phyloP scores from a whole-genome alignment of 257 asterid species.

The Primulina tabacum region DNA sequence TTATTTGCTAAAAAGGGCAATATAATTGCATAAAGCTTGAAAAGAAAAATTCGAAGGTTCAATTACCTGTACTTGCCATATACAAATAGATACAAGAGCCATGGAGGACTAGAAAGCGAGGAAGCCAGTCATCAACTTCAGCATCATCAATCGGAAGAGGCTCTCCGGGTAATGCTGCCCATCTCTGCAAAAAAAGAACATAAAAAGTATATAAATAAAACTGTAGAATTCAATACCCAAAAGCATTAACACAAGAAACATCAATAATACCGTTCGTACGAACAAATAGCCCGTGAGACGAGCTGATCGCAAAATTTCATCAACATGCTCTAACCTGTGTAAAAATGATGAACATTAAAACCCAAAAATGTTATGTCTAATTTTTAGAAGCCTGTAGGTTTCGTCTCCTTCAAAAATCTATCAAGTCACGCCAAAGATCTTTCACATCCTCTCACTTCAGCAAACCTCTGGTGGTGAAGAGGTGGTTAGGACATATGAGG shows the following conservation, averaged over 20 bases:
- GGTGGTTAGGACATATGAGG: too few species aligned
- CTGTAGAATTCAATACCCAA: constrained; percentile 9
- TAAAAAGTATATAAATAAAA: constrained; percentile 20
- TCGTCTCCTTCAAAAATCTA: too few species aligned
- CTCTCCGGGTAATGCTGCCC: constrained; percentile 96
- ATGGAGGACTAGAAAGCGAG: constrained; percentile 86
- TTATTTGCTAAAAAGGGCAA: background rate
- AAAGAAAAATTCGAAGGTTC: constrained; percentile 1
- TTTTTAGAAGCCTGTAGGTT: too few species aligned
- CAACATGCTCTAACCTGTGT: constrained; percentile 80
- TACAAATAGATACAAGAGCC: constrained; percentile 70
- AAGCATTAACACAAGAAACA: constrained; percentile 11
- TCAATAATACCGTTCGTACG: constrained; percentile 58
- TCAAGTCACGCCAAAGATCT: too few species aligned
- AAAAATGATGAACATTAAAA: constrained; percentile 1
- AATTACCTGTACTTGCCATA: constrained; percentile 64
- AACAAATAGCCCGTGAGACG: constrained; percentile 77
- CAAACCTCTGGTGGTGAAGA: too few species aligned
- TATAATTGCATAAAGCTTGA: too few species aligned
- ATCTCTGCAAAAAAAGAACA: constrained; percentile 46
- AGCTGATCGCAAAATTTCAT: constrained; percentile 83
- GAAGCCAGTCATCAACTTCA: constrained; percentile 96
- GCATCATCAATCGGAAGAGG: constrained; percentile 76
- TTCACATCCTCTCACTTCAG: too few species aligned
- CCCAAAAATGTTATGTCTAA: background rate